Evolutionary conservation across 1,284 basidiomycete species (phyloP).

Genomic region (Malassezia sympodialis): DNA sequence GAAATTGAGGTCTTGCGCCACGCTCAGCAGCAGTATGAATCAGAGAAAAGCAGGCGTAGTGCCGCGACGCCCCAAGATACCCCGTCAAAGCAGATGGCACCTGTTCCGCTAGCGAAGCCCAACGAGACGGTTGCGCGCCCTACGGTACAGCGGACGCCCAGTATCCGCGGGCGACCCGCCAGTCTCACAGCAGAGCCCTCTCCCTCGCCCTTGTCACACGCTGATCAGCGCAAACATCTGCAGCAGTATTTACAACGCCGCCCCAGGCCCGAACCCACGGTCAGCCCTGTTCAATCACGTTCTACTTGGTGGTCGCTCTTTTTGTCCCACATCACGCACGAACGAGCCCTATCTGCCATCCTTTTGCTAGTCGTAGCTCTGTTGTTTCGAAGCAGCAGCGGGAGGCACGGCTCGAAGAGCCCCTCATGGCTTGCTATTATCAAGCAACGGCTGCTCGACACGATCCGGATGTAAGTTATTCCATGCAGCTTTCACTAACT

Average conservation of each 20-base stretch:
- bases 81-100: background rate
- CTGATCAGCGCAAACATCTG: background rate
- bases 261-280: background rate
- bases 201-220: background rate
- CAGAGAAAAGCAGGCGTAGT: background rate
- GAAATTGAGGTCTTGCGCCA: slow-evolving; percentile 20
- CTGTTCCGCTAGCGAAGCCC: background rate
- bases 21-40: slow-evolving; percentile 21
- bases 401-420: background rate
- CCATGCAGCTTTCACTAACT: background rate
- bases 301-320: background rate
- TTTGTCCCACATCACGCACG: background rate
- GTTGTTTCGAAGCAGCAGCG: background rate
- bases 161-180: background rate
- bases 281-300: background rate
- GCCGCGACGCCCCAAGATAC: slow-evolving; percentile 17
- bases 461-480: slow-evolving; percentile 14
- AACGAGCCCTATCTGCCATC: background rate
- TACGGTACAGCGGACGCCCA: slow-evolving; percentile 7
- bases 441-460: slow-evolving; percentile 8
- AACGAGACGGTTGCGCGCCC: background rate
- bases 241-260: background rate
- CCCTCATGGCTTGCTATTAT: background rate
- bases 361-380: background rate
- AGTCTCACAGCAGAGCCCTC: background rate